Evolutionary conservation across 2,329 filamentous ascomycete species (phyloP), one percentile per base, ranked within the genome.

Genomic region (Ilyonectria destructans): DNA sequence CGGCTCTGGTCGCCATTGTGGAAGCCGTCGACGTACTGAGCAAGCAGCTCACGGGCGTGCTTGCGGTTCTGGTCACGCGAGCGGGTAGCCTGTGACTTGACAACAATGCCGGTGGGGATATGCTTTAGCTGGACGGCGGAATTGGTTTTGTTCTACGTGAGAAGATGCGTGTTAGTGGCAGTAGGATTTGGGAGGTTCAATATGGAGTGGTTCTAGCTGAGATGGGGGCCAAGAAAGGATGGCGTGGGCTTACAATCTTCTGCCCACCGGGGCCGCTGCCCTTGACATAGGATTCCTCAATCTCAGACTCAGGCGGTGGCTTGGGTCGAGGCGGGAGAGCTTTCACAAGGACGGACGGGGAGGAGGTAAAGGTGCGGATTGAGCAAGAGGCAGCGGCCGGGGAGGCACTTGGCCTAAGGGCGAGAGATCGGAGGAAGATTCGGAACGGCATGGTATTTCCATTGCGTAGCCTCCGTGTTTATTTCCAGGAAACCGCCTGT

Each of bases 91-190:
- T 99, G 96, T 63, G 90, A 96, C 83, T 99, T 99, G 70, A 99
- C 89, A 15, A 98, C 95, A 60, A 98, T 90, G 69, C 96, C 96
- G 1, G 95, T 97, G 6, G 96, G 94, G 17, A 93, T 83, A 81
- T 99, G 96, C 74, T 92, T 96, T 40, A 99, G 86, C 80, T 99
- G 96, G 2, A 98, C 96, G 43, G 96, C 96, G 0, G 94, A 98
- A 72, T 91, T 95, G 29, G 96, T 99, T 89, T 99, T 99, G 83
- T 99, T 99, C 92, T 91, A 69, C 56, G 7, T 31, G 43, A 29
- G n/a, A 15, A 21, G 51, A 43, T 7, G 17, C 17, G 33, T 66
- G 54, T 72, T 45, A 67, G 68, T 59, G 15, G 51, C 15, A 10
- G 8, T 51, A 26, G 13, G n/a, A 17, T 10, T 54, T 10, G 10